Percentiles rank a stretch among this genome's conserved stretches.
Evolutionary conservation across 306 rosid species (phyloP).

Genomic region (Vigna unguiculata): DNA sequence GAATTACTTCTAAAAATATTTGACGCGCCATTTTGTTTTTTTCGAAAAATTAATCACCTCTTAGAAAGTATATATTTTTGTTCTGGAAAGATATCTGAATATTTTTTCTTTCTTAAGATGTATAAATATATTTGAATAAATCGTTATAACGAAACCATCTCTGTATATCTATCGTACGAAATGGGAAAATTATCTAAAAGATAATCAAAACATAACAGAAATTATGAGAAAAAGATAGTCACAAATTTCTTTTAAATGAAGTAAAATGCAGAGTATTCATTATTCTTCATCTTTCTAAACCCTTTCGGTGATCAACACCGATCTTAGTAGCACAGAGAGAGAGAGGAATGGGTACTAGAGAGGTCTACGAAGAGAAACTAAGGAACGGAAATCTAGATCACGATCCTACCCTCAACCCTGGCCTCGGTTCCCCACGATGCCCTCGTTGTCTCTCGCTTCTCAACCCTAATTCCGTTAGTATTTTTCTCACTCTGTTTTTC

Average conservation of each 20-base stretch:
- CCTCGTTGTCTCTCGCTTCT: constrained; percentile 94
- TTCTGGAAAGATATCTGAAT: too few species aligned
- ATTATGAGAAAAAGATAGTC: background rate
- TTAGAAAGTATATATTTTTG: too few species aligned
- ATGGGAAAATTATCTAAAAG: background rate
- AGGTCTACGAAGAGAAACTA: constrained; percentile 87
- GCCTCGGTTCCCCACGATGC: constrained; percentile 88
- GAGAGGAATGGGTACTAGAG: constrained; percentile 75
- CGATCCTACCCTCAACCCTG: constrained; percentile 90
- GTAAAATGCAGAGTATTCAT: background rate
- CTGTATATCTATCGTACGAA: too few species aligned
- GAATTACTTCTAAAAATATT: too few species aligned
- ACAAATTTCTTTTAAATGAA: background rate
- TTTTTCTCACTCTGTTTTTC: background rate
- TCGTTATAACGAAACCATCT: too few species aligned
- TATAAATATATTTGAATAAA: too few species aligned
- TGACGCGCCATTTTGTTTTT: too few species aligned
- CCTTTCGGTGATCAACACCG: background rate
- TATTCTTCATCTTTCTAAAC: background rate
- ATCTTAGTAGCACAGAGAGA: background rate
- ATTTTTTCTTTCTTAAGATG: too few species aligned
- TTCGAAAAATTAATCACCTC: too few species aligned
- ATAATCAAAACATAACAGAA: too few species aligned
- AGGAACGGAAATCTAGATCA: constrained; percentile 74
- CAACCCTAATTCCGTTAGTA: constrained; percentile 57